Evolutionary conservation across 306 rosid species (phyloP), one percentile per base, ranked within the genome.

Genomic region (Carpinus fangiana): DNA sequence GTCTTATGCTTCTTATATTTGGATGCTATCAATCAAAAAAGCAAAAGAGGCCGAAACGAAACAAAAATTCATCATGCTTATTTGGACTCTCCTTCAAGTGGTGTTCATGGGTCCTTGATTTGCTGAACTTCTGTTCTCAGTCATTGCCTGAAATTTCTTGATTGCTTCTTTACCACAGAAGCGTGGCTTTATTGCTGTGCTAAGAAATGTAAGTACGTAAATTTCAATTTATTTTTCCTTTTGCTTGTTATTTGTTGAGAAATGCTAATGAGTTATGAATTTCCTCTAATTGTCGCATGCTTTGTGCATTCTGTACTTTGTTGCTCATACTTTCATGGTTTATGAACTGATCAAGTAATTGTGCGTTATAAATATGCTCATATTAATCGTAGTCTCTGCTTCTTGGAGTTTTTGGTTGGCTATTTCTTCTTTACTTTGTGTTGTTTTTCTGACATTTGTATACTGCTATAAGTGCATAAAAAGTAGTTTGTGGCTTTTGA

Each of bases 191-290:
- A 43, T 73, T 64, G 86, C 76, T 75, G 75, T 46, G 11, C 54
- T 75, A 55, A 53, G 67, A 68, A 82, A 81, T 91, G 97, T 92
- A 81, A 82, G 89, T 83, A 75, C 45, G 43, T 31, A n/a, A 68
- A 41, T 31, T 76, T 52, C 45, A 6, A 59, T 47, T 61, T 66
- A 48, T 55, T 60, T 82, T 66, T 5, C 48, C 21, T n/a, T 8
- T 43, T 67, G 8, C 16, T 23, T 72, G 18, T 23, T 51, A 9
- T 36, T 56, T 77, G 21, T 68, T 28, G 69, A 26, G 55, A 31
- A 45, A 28, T 60, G 13, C 16, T 28, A 14, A 7, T 73, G 13
- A 47, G n/a, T 28, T 18, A 7, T 73, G 13, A 47, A 21, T 56
- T 5, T 45, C 23, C 20, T 75, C 26, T 23, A 5, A 20, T 0